These are phyloP conservation scores for Acanthamoeba castellanii DNA, from an alignment of 208 protist species.

Conservation along the genomic window DNA sequence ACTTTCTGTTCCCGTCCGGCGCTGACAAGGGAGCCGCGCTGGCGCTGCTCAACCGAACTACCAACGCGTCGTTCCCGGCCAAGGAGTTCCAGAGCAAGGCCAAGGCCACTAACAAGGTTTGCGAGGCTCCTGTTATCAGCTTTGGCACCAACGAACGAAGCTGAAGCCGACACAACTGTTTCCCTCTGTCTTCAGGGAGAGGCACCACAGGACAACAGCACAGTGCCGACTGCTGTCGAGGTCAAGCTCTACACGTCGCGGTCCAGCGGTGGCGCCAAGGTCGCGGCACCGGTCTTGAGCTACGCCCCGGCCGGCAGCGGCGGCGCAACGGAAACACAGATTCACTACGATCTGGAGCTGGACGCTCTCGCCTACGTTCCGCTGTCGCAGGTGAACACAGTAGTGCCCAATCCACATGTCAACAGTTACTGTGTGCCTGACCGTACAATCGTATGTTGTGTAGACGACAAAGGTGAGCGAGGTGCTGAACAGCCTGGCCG, in stretches of 20 bases:
- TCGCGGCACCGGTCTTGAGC: background rate
- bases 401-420: background rate
- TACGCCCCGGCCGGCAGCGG: background rate
- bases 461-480: conserved; percentile 2
- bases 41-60: background rate
- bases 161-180: background rate
- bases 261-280: background rate
- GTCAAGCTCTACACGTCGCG: conserved; percentile 44
- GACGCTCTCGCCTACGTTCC: conserved; percentile 13
- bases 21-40: background rate
- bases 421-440: no score
- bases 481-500: background rate
- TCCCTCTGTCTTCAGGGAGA: background rate
- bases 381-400: background rate
- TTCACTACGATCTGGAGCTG: conserved; percentile 21
- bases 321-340: background rate
- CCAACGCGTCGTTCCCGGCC: background rate
- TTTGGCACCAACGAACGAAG: background rate
- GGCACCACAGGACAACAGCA: background rate
- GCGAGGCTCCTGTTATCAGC: background rate
- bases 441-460: no score
- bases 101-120: background rate
- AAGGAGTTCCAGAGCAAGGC: background rate
- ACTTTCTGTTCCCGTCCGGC: conserved; percentile 1
- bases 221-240: background rate